These are phyloP conservation scores for Phytophthora idaei DNA, from an alignment of 352 stramenopile genomes.

Conservation along the genomic window DNA sequence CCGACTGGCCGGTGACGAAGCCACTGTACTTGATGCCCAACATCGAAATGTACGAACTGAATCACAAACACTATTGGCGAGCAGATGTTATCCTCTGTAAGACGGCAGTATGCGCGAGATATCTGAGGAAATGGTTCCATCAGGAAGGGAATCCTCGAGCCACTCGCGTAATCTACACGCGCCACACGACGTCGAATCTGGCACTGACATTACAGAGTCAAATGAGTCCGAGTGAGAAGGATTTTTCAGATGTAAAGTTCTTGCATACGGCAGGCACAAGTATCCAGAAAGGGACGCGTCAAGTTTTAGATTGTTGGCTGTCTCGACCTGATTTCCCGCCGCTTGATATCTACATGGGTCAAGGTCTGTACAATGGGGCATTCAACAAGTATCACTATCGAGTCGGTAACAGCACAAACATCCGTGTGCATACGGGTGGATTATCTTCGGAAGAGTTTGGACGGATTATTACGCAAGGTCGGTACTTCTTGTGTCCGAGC, in stretches of 20 bases:
- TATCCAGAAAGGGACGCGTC: conserved; percentile 39
- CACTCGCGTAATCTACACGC: conserved; percentile 56
- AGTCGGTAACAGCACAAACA: conserved; percentile 33
- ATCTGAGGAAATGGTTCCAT: conserved; percentile 57
- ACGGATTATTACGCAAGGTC: conserved; percentile 38
- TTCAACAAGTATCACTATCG: conserved; percentile 28
- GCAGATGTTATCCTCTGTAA: conserved; percentile 57
- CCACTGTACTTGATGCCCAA: conserved; percentile 40
- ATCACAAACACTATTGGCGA: conserved; percentile 43
- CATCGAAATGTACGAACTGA: conserved; percentile 16
- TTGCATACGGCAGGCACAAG: conserved; percentile 40
- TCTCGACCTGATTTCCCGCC: conserved; percentile 39
- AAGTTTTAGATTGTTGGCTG: conserved; percentile 50
- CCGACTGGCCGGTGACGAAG: conserved; percentile 40
- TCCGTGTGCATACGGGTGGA: conserved; percentile 34
- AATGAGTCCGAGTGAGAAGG: conserved; percentile 6
- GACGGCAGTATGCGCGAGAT: conserved; percentile 46
- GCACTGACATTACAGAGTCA: conserved; percentile 27
- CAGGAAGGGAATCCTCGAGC: conserved; percentile 59
- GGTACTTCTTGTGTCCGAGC: conserved; percentile 57
- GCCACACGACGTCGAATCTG: conserved; percentile 54
- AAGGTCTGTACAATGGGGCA: conserved; percentile 33
- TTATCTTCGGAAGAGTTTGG: conserved; percentile 38
- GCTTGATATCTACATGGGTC: conserved; percentile 48
- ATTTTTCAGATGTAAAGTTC: conserved; percentile 38